Base-by-base conservation (phyloP, 495 filamentous ascomycete species). In the Tuber magnatum region DNA sequence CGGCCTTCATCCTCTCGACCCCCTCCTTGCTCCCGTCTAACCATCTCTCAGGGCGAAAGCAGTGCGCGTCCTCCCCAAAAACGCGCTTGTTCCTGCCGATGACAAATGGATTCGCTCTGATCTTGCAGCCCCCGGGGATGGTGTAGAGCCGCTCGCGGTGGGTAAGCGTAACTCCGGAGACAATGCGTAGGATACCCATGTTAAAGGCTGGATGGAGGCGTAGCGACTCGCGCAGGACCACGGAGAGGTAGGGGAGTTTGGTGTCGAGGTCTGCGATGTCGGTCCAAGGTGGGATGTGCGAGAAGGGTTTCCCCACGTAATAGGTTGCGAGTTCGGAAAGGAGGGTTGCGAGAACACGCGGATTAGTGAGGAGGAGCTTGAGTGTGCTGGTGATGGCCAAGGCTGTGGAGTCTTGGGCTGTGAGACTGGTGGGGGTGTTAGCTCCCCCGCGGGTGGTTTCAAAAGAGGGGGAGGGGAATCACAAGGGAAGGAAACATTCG, bases 41-140 rank as follows among this genome's bases (percentile, higher is more conserved):
- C 91, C 91, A 92, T 61, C 91, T 80, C 82, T 91, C 90, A 0
- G 91, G 90, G 28, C 87, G 82, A 78, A 87, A 93, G 1, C 80
- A 77, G 3, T 91, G 88, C 10, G 89, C 88, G 75, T 93, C 90
- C 8, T 86, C 80, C 1, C 91, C 91, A 81, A 89, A 92, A n/a
- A 88, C 78, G 0, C 83, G 84, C 75, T 83, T 84, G 69, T 89
- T 85, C 1, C 88, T 84, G 72, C 87, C 86, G 56, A 88, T 72
- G 70, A 89, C 86, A 82, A 87, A 89, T 0, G 87, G 86, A 78
- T 88, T 89, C 70, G 86, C 85, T 0, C 87, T 87, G 39, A 91
- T 80, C 3, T 83, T 77, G 0, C 84, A 86, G 32, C 86, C 86
- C 3, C 83, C 86, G 0, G 89, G 89, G 72, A 91, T 84, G 12